phyloP scores from a whole-genome alignment of 441 rosid species.

The Euphorbia corollata region DNA sequence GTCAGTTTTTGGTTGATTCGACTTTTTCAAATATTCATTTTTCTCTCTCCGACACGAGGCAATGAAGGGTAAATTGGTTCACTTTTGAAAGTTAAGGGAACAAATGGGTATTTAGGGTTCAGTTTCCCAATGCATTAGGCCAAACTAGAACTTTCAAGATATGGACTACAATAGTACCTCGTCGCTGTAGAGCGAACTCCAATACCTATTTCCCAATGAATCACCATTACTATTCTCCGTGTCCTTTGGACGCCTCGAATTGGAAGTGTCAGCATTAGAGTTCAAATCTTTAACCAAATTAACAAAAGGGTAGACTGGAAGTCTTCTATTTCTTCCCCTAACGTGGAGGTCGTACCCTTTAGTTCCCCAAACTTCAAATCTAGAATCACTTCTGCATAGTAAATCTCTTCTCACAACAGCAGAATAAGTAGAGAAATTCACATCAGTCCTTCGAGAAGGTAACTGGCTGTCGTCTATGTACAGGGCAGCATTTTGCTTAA shows the following conservation, averaged over 20 bases:
- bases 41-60: no score
- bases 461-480: conserved; percentile 57
- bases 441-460: conserved; percentile 83
- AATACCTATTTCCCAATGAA: conserved; percentile 43
- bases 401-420: conserved; percentile 71
- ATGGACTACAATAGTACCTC: conserved; percentile 41
- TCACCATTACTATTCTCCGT: conserved; percentile 30
- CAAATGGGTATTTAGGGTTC: no score
- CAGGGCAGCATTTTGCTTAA: conserved; percentile 45
- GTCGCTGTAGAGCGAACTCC: conserved; percentile 50
- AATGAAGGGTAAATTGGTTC: no score
- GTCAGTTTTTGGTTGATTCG: no score
- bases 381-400: conserved; percentile 66
- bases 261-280: conserved; percentile 33
- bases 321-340: conserved; percentile 62
- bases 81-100: no score
- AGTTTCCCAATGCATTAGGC: no score
- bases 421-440: conserved; percentile 81
- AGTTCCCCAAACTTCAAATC: conserved; percentile 94
- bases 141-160: background rate
- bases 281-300: conserved; percentile 56
- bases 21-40: no score
- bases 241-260: conserved; percentile 32
- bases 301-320: conserved; percentile 60
- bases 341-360: conserved; percentile 73